A percentile compares a stretch with the other conserved stretches of the same genome.
phyloP scores from a whole-genome alignment of 345 rosid species.

The Chamaenerion angustifolium region DNA sequence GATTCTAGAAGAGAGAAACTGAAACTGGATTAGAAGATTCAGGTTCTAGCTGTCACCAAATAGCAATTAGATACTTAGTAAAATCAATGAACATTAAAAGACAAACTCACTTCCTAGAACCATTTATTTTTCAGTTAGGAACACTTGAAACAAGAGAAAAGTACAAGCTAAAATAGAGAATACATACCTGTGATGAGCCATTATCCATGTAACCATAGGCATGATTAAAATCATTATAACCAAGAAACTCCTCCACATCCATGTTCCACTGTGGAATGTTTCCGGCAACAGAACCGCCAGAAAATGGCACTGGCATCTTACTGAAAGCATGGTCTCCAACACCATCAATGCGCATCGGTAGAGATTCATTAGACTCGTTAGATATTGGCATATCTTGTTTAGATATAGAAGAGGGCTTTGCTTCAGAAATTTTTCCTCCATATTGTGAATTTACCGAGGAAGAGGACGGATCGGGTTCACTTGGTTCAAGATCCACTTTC shows the following conservation, averaged over 20 bases:
- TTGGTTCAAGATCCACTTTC: conserved; percentile 68
- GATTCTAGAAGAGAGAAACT: too few species aligned
- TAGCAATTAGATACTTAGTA: too few species aligned
- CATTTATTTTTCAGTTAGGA: too few species aligned
- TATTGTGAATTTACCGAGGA: conserved; percentile 34
- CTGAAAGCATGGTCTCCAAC: conserved; percentile 12
- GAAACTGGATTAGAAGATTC: too few species aligned
- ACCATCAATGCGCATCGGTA: conserved; percentile 21
- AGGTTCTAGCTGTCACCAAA: too few species aligned
- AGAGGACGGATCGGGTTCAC: conserved; percentile 41
- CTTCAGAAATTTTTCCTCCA: conserved; percentile 30
- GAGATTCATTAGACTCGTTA: conserved; percentile 19
- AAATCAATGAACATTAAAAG: background rate
- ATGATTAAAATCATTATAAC: conserved; percentile 48
- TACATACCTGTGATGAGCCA: conserved; percentile 70
- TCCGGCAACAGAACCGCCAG: conserved; percentile 58
- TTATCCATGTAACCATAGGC: conserved; percentile 51
- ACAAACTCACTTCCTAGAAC: too few species aligned
- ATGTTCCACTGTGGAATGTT: conserved; percentile 65
- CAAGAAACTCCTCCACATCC: conserved; percentile 45
- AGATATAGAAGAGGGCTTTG: conserved; percentile 20
- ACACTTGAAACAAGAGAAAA: too few species aligned
- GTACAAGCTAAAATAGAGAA: background rate
- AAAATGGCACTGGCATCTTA: conserved; percentile 24
- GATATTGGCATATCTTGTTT: conserved; percentile 13